Evolutionary conservation across 345 rosid species (phyloP).

Genomic region (Diplotaxis tenuifolia): DNA sequence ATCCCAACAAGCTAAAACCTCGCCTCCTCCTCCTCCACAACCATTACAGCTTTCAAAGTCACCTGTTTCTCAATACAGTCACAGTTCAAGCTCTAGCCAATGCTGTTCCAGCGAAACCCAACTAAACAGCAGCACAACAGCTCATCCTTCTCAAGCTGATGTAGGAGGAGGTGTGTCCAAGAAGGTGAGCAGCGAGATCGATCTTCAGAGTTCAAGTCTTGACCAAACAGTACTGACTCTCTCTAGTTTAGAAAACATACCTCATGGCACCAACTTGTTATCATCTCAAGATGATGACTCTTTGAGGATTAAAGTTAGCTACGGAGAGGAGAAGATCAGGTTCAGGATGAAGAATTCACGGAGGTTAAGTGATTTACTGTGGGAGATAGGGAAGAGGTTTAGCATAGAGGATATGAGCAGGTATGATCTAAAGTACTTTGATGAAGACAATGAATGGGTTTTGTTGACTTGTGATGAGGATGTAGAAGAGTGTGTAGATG

Average conservation of each 20-base stretch:
- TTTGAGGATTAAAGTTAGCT: slow-evolving; percentile 61
- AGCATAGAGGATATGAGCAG: slow-evolving; percentile 52
- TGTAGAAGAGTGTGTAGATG: slow-evolving; percentile 75
- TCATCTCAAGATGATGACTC: slow-evolving; percentile 49
- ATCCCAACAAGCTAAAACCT: slow-evolving; percentile 27
- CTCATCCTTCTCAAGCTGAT: slow-evolving; percentile 17
- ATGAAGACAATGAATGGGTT: slow-evolving; percentile 95
- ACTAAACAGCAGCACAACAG: slow-evolving; percentile 39
- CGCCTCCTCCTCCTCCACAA: neutral
- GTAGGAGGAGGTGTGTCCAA: slow-evolving; percentile 28
- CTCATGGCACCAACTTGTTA: slow-evolving; percentile 21
- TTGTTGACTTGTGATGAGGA: slow-evolving; percentile 85
- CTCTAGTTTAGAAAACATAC: slow-evolving; percentile 37
- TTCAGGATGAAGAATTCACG: slow-evolving; percentile 57
- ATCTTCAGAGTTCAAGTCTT: slow-evolving; percentile 48
- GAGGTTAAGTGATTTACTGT: slow-evolving; percentile 47
- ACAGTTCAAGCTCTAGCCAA: slow-evolving; percentile 74
- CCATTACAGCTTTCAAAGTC: slow-evolving; percentile 42
- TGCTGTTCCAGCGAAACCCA: slow-evolving; percentile 63
- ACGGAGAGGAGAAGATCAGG: slow-evolving; percentile 65
- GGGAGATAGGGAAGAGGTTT: slow-evolving; percentile 71
- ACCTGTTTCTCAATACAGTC: slow-evolving; percentile 67
- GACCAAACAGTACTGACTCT: slow-evolving; percentile 39
- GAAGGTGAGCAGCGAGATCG: slow-evolving; percentile 48
- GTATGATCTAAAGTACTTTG: slow-evolving; percentile 81